These are phyloP conservation scores for Calendula officinalis DNA, from an alignment of 129 eudicot genomes.

Conservation along the genomic window DNA sequence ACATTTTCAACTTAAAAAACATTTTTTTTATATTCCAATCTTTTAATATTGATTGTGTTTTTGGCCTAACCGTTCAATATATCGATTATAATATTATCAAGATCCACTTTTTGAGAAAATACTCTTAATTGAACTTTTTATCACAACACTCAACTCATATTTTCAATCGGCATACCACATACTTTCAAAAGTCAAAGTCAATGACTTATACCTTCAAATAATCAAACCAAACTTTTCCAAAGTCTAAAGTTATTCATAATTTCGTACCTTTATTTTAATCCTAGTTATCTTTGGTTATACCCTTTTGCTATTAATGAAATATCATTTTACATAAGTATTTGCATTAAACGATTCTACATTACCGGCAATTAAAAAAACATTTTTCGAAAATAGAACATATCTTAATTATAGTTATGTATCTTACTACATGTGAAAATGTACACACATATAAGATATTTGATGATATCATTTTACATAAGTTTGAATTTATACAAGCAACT, in stretches of 20 bases:
- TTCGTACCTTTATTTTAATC: constrained; percentile 1
- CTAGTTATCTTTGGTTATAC: neutral
- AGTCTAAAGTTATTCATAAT: constrained; percentile 26
- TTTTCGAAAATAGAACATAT: too few species aligned
- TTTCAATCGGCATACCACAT: constrained; percentile 5
- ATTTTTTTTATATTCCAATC: neutral
- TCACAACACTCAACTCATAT: constrained; percentile 16
- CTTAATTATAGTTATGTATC: too few species aligned
- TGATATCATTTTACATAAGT: too few species aligned
- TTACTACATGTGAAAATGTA: too few species aligned
- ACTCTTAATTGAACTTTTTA: constrained; percentile 22
- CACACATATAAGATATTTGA: too few species aligned
- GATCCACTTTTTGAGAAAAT: constrained; percentile 41
- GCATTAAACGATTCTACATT: too few species aligned
- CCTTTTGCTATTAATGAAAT: neutral
- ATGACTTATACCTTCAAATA: neutral
- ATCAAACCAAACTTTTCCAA: constrained; percentile 35
- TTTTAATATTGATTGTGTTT: neutral
- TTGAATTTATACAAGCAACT: too few species aligned
- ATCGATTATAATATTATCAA: constrained; percentile 21
- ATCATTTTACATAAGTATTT: too few species aligned
- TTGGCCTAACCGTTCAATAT: constrained; percentile 25
- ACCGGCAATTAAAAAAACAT: too few species aligned
- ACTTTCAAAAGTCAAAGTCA: constrained; percentile 28
- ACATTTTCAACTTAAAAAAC: too few species aligned